Conservation (phyloP, 495 filamentous ascomycete genomes). For the Immersiella caudata region DNA sequence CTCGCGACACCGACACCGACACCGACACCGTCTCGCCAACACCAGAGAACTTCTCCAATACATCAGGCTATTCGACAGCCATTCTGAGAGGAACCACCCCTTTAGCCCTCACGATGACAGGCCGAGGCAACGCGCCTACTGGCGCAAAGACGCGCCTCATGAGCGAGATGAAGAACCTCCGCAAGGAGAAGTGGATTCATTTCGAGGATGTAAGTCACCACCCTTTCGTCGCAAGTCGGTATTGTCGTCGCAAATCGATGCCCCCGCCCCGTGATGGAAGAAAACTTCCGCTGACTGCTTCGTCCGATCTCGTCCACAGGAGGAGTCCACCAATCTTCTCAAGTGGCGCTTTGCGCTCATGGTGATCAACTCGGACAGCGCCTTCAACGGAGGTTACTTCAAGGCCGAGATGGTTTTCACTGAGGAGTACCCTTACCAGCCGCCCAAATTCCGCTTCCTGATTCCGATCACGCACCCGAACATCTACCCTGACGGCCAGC, state of each 20-base stretch:
- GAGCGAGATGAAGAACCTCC: constrained; percentile 82
- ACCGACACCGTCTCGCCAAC: neutral
- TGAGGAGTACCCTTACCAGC: constrained; percentile 84
- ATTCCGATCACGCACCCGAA: constrained; percentile 87
- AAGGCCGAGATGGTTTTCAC: constrained; percentile 86
- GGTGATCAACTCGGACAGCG: constrained; percentile 86
- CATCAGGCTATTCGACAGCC: too few species aligned
- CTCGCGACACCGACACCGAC: too few species aligned
- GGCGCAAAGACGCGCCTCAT: constrained; percentile 81
- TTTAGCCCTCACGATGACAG: constrained; percentile 16
- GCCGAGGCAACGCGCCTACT: constrained; percentile 25
- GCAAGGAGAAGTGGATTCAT: constrained; percentile 90
- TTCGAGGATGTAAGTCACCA: constrained; percentile 55
- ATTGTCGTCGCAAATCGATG: neutral
- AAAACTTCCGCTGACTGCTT: constrained; percentile 15
- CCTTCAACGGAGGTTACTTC: constrained; percentile 93
- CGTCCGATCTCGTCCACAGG: constrained; percentile 42
- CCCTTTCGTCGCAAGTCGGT: neutral
- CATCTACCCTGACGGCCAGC: constrained; percentile 83
- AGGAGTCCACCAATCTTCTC: constrained; percentile 75
- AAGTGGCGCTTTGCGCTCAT: constrained; percentile 87
- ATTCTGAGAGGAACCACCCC: too few species aligned
- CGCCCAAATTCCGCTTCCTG: constrained; percentile 89
- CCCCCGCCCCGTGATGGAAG: neutral
- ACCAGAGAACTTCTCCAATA: neutral